Percentiles rank a stretch among this genome's conserved stretches.
Evolutionary conservation across 768 basidiomycete species (phyloP).

Genomic region (Porpolomopsis calyptriformis): DNA sequence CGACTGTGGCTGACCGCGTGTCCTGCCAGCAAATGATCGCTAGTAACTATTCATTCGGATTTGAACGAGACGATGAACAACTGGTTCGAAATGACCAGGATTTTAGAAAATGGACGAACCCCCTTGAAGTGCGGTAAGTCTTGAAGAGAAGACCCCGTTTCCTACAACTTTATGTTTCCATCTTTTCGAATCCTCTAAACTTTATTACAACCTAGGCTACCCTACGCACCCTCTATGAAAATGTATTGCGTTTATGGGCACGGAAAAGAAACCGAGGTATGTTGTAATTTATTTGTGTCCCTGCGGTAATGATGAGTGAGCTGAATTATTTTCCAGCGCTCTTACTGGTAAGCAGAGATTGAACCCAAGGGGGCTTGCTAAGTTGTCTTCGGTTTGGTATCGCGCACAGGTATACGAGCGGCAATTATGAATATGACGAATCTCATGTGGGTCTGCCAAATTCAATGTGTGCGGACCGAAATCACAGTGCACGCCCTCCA

Average conservation of each 20-base stretch:
- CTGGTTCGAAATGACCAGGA: conserved; percentile 61
- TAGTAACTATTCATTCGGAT: conserved; percentile 80
- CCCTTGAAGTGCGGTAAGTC: conserved; percentile 61
- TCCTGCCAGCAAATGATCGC: conserved; percentile 59
- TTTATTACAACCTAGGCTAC: too few species aligned
- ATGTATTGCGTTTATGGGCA: conserved; percentile 91
- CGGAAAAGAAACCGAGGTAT: conserved; percentile 89
- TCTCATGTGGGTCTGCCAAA: too few species aligned
- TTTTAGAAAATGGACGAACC: conserved; percentile 86
- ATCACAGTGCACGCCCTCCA: conserved; percentile 36
- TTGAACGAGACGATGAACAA: conserved; percentile 62
- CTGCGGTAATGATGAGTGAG: conserved; percentile 1
- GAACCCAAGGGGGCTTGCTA: too few species aligned
- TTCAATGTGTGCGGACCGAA: too few species aligned
- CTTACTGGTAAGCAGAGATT: too few species aligned
- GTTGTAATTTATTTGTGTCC: conserved; percentile 11
- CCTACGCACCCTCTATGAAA: conserved; percentile 83
- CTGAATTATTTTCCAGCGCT: conserved; percentile 38
- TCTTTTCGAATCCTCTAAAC: too few species aligned
- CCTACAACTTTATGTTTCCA: too few species aligned
- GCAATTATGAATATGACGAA: conserved; percentile 59
- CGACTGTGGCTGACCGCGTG: too few species aligned
- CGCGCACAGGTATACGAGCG: conserved; percentile 72
- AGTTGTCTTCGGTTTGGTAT: too few species aligned
- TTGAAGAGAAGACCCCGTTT: too few species aligned